Evolutionary conservation across 2,329 filamentous ascomycete genomes (phyloP).

Genomic region (Ceratocystis diversiconidia): DNA sequence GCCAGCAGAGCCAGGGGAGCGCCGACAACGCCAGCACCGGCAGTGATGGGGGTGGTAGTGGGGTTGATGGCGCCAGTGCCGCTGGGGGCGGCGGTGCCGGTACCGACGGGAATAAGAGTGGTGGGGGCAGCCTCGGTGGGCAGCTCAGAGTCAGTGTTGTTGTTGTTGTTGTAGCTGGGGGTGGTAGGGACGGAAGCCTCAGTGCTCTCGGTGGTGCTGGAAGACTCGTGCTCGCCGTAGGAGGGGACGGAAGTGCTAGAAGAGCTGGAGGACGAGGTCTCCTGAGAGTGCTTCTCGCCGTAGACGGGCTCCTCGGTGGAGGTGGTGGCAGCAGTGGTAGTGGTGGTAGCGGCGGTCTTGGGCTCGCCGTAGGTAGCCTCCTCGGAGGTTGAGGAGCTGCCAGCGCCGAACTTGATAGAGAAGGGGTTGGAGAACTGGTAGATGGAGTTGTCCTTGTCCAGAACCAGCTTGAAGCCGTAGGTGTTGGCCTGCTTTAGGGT

Average conservation of each 20-base stretch:
- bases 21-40: constrained; percentile 14
- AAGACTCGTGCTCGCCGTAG: constrained; percentile 18
- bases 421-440: constrained; percentile 54
- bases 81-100: constrained; percentile 21
- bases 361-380: constrained; percentile 21
- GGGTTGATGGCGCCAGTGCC: constrained; percentile 19
- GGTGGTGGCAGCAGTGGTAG: constrained; percentile 21
- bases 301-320: neutral
- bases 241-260: constrained; percentile 21
- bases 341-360: constrained; percentile 19
- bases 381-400: constrained; percentile 17
- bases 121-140: constrained; percentile 23
- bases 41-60: constrained; percentile 18
- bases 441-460: constrained; percentile 32
- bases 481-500: constrained; percentile 31
- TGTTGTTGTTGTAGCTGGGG: constrained; percentile 12
- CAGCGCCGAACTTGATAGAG: constrained; percentile 30
- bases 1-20: constrained; percentile 16
- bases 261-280: constrained; percentile 19
- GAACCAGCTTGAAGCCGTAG: constrained; percentile 44
- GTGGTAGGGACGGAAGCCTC: constrained; percentile 20
- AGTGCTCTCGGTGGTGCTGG: constrained; percentile 23
- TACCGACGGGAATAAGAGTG: constrained; percentile 19
- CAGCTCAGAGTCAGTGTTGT: constrained; percentile 18
- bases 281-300: constrained; percentile 8